These are phyloP conservation scores for Leucoagaricus sp. DNA, from an alignment of 1,284 basidiomycete species.

Conservation along the genomic window DNA sequence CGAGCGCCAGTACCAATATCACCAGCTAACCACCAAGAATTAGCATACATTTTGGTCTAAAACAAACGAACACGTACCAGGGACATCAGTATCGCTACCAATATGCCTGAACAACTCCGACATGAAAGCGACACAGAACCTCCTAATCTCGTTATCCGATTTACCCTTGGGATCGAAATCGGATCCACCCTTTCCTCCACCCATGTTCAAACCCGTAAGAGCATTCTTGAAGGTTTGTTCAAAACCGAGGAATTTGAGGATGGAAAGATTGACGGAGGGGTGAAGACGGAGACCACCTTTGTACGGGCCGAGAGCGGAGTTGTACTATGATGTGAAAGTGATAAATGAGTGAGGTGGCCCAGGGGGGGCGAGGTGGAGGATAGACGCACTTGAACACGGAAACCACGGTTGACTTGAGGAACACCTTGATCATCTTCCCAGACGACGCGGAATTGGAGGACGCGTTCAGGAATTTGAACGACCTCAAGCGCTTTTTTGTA, in stretches of 20 bases:
- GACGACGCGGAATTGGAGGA: conserved; percentile 78
- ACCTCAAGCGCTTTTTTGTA: conserved; percentile 75
- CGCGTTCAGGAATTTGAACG: conserved; percentile 74
- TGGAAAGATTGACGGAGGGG: conserved; percentile 81
- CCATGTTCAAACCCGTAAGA: conserved; percentile 77
- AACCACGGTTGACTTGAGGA: conserved; percentile 76
- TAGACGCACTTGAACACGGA: conserved; percentile 64
- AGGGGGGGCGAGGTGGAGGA: conserved; percentile 8
- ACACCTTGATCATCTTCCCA: conserved; percentile 79
- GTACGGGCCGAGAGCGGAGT: conserved; percentile 83
- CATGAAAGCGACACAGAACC: conserved; percentile 76
- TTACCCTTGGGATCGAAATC: conserved; percentile 87
- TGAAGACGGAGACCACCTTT: conserved; percentile 84
- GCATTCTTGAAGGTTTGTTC: conserved; percentile 86
- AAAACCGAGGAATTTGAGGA: conserved; percentile 86
- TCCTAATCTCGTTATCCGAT: conserved; percentile 74
- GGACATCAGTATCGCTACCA: conserved; percentile 77
- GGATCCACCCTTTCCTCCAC: conserved; percentile 71
- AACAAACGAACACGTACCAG: conserved; percentile 35
- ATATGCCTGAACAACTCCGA: conserved; percentile 73
- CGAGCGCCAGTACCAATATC: conserved; percentile 74
- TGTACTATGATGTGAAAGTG: conserved; percentile 52
- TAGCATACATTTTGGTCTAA: neutral
- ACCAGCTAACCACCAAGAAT: conserved; percentile 46
- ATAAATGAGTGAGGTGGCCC: neutral